Evolutionary conservation across 2,329 filamentous ascomycete species (phyloP), one percentile per base, ranked within the genome.

Genomic region (Cercospora sp.): DNA sequence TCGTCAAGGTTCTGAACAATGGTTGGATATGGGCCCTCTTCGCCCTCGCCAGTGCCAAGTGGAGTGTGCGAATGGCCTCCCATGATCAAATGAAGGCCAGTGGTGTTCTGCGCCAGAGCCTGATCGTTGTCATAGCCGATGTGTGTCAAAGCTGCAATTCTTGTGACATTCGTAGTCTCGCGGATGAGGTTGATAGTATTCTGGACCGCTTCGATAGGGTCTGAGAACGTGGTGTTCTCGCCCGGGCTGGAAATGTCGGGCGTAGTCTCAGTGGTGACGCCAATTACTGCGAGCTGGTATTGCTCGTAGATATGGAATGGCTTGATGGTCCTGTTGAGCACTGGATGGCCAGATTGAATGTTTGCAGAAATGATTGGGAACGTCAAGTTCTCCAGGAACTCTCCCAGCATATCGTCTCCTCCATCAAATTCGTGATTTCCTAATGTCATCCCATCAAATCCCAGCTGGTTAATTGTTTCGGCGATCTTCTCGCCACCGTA

Each of bases 401-500:
- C 81, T 53, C 87, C 89, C 0, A 90, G 82, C 76, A 85, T 79
- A 64, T 89, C 87, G 66, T 90, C 88, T 45, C 88, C 88, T 5
- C 83, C 85, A 72, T 90, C 89, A 40, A n/a, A 40, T 76, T 90
- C 88, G 73, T 90, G 88, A 79, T 90, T 90, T 16, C 88, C 88
- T 1, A 90, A 79, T 0, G 88, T 90, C 88, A 90, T 90, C 72
- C 85, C 87, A 69, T 89, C 86, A 71, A 90, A 89, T n/a, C 85
- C 84, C 61, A 90, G 80, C 75, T 88, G 83, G 70, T 91, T 91
- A 69, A 90, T 79, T 0, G 86, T 88, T 73, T 89, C 85, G 60
- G 88, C 87, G 70, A 90, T 90, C 82, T 90, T 90, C 80, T 89
- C 87, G 26, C 87, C 62, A 16, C 85, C 85, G 74, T 90, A 90